These are phyloP conservation scores for Ganoderma resinaceum DNA, from an alignment of 1,284 basidiomycete genomes.

Conservation along the genomic window DNA sequence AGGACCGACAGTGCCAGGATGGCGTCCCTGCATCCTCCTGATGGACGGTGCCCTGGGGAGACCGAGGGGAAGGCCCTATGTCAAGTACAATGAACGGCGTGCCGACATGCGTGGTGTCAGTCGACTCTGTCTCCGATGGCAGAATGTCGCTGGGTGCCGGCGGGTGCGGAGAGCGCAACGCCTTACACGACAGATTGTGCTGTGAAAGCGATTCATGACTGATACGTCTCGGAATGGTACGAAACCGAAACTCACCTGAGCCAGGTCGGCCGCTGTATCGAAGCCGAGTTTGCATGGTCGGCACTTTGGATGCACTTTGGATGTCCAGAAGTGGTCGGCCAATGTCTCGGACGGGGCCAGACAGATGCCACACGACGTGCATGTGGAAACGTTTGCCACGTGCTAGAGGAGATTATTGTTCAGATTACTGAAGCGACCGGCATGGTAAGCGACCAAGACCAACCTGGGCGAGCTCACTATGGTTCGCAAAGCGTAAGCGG, in stretches of 20 bases:
- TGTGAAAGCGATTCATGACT: not conserved
- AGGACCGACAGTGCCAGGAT: conserved; percentile 15
- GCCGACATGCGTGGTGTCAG: not conserved
- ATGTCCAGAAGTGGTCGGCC: not conserved
- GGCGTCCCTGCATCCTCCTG: not conserved
- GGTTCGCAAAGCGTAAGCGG: not conserved
- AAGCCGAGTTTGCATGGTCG: not conserved
- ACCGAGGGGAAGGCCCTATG: not conserved
- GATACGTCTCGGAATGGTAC: too few species aligned
- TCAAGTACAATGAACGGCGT: not conserved
- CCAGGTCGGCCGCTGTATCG: not conserved
- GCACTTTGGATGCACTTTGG: not conserved
- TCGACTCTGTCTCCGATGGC: not conserved
- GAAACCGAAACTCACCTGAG: not conserved
- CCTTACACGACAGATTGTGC: not conserved
- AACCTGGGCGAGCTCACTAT: not conserved
- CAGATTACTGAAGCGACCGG: too few species aligned
- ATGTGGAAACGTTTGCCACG: not conserved
- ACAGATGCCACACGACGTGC: not conserved
- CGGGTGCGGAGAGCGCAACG: not conserved
- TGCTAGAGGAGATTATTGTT: not conserved
- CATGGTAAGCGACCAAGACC: not conserved
- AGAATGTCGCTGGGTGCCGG: not conserved
- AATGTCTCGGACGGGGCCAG: not conserved
- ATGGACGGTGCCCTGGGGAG: not conserved